Evolutionary conservation across 225 moss, liverwort and hornwort genomes (phyloP), one percentile per base, ranked within the genome.

Genomic region (Bryoerythrophyllum caledonicum): DNA sequence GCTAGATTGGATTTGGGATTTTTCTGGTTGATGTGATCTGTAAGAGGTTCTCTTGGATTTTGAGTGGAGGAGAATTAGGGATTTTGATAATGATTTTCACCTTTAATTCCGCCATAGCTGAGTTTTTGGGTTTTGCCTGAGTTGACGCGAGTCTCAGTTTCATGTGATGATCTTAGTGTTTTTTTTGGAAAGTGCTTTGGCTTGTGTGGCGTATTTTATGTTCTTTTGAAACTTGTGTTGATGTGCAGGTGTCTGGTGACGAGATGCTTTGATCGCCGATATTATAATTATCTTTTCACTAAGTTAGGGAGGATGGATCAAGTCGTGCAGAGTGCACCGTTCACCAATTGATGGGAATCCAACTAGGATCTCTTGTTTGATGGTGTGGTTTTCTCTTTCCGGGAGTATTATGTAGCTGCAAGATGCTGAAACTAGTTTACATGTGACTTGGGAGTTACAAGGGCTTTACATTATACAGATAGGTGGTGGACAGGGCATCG

Each of bases 211-310:
- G 27, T 19, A 54, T 55, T 49, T 49, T 60, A 27, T 66, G 34
- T 48, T 26, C 25, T 35, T 32, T 58, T 23, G 55, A 54, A 8
- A 55, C 46, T 65, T 61, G 70, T 38, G 44, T 62, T 74, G 70
- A 40, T 78, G 66, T 74, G 54, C 74, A 84, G 81, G 71, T 38
- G 61, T 70, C 24, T 74, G 66, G 55, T 64, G 60, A 55, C 68
- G 35, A 67, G 56, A 74, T 34, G 44, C 51, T 76, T 79, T 26
- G 49, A 21, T 41, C 49, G 64, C 21, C 73, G 26, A 26, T 64
- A 51, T 27, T 24, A 57, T 13, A 30, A 13, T 49, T 44, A 23
- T 41, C 27, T 69, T 60, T 41, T 70, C 63, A 23, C 52, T 17
- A 69, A 52, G 25, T 38, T 26, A 34, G 71, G 46, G 65, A 54